Conservation (phyloP, 2,329 filamentous ascomycete species). For the Elsinoe necatrix region DNA sequence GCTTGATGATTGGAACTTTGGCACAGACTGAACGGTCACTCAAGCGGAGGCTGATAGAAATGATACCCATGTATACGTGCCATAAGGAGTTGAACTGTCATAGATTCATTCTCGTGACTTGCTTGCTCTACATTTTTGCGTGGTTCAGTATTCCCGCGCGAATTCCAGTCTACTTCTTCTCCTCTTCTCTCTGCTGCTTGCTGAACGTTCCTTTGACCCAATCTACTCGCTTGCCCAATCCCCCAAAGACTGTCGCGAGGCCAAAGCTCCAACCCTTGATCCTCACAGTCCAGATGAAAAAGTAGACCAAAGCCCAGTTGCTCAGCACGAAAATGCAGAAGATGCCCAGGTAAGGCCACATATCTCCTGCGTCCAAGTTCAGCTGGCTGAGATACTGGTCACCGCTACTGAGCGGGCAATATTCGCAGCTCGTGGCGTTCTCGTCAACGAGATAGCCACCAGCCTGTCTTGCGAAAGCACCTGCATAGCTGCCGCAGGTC, state of each 20-base stretch:
- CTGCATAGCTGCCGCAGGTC: conserved; percentile 36
- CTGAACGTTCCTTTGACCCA: conserved; percentile 30
- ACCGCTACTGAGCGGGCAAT: conserved; percentile 60
- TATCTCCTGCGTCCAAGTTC: conserved; percentile 49
- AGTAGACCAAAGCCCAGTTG: conserved; percentile 60
- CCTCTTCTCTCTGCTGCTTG: conserved; percentile 14
- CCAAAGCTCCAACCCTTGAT: conserved; percentile 65
- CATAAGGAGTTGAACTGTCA: not conserved
- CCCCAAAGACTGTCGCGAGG: conserved; percentile 49
- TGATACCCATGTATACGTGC: not conserved
- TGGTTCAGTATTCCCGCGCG: not conserved
- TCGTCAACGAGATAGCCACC: conserved; percentile 55
- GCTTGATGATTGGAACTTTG: conserved; percentile 22
- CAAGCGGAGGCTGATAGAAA: not conserved
- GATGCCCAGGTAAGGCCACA: conserved; percentile 66
- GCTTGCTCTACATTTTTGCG: not conserved
- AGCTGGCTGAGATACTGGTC: conserved; percentile 56
- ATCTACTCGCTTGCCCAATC: conserved; percentile 35
- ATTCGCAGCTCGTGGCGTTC: conserved; percentile 55
- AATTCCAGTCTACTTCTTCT: not conserved
- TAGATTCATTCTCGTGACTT: not conserved
- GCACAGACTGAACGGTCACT: conserved; percentile 15
- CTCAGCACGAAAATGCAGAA: conserved; percentile 62
- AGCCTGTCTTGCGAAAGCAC: conserved; percentile 27
- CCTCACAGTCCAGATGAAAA: conserved; percentile 67